A percentile compares a stretch with the other conserved stretches of the same genome.
Conservation (phyloP, 176 grass and related monocot genomes). For the Cenchrus americanus region DNA sequence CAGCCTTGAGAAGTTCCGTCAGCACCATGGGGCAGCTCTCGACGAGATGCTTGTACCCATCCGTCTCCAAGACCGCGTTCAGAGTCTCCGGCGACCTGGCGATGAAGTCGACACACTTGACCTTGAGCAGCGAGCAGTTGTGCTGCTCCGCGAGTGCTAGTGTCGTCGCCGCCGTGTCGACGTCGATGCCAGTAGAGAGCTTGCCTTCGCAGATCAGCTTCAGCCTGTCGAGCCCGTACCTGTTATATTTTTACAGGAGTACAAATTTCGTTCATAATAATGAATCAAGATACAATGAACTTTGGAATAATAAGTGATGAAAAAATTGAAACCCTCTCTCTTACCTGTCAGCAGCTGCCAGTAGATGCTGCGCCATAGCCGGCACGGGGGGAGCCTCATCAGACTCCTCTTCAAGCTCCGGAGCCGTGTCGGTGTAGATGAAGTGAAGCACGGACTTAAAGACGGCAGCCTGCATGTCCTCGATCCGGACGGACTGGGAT, state of each 20-base stretch:
- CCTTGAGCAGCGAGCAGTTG: slow-evolving; percentile 53
- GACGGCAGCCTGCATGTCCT: slow-evolving; percentile 20
- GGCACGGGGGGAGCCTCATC: too few relatives aligned
- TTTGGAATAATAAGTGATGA: too few relatives aligned
- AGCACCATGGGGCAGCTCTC: neutral
- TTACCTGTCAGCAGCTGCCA: slow-evolving; percentile 48
- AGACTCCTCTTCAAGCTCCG: slow-evolving; percentile 1
- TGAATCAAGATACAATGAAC: too few relatives aligned
- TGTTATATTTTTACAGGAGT: too few relatives aligned
- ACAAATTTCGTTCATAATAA: too few relatives aligned
- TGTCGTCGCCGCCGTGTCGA: slow-evolving; percentile 37
- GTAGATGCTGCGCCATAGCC: slow-evolving; percentile 45
- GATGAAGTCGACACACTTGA: slow-evolving; percentile 48
- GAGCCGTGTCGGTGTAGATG: slow-evolving; percentile 54
- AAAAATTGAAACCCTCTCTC: too few relatives aligned
- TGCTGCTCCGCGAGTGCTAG: slow-evolving; percentile 57
- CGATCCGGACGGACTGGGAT: neutral
- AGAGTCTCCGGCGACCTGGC: slow-evolving; percentile 14
- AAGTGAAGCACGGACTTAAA: slow-evolving; percentile 57
- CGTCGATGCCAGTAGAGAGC: slow-evolving; percentile 30
- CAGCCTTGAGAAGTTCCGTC: neutral
- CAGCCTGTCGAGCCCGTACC: slow-evolving; percentile 54
- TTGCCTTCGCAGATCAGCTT: slow-evolving; percentile 53
- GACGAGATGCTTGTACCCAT: neutral
- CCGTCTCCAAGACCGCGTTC: neutral